Percentiles rank a stretch among this genome's conserved stretches.
Conservation (phyloP, 139 green algal species). For the Micractinium conductrix region DNA sequence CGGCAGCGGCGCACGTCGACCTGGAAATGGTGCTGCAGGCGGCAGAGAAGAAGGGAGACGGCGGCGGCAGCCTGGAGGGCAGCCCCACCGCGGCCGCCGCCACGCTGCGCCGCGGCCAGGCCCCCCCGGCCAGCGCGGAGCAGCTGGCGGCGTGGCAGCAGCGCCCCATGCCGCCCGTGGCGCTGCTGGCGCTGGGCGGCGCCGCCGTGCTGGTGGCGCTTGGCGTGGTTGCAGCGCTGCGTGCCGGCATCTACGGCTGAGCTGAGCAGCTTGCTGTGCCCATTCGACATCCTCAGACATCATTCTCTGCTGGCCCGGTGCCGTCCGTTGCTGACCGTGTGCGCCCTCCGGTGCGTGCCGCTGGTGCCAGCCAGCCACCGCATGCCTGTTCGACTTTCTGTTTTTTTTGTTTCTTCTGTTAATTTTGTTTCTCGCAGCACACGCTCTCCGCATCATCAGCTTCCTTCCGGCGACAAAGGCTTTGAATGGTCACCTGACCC, state of each 20-base stretch:
- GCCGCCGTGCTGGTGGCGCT: background rate
- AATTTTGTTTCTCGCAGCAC: too few relatives aligned
- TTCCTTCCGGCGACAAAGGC: too few relatives aligned
- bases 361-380: too few relatives aligned
- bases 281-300: too few relatives aligned
- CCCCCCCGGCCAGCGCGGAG: background rate
- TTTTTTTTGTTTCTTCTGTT: too few relatives aligned
- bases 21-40: background rate
- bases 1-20: background rate
- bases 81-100: too few relatives aligned
- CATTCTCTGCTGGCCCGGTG: too few relatives aligned
- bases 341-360: too few relatives aligned
- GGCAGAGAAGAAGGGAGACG: background rate
- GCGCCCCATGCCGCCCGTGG: background rate
- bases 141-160: conserved; percentile 10
- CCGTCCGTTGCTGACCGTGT: too few relatives aligned
- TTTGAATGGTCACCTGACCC: too few relatives aligned
- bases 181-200: background rate
- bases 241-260: conserved; percentile 3
- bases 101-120: background rate
- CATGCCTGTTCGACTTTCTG: too few relatives aligned
- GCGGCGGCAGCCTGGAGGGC: background rate
- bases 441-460: too few relatives aligned
- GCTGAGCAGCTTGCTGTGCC: background rate
- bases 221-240: background rate